Percentiles rank a stretch among this genome's conserved stretches.
Evolutionary conservation across 306 rosid genomes (phyloP).

Genomic region (Prunus padus): DNA sequence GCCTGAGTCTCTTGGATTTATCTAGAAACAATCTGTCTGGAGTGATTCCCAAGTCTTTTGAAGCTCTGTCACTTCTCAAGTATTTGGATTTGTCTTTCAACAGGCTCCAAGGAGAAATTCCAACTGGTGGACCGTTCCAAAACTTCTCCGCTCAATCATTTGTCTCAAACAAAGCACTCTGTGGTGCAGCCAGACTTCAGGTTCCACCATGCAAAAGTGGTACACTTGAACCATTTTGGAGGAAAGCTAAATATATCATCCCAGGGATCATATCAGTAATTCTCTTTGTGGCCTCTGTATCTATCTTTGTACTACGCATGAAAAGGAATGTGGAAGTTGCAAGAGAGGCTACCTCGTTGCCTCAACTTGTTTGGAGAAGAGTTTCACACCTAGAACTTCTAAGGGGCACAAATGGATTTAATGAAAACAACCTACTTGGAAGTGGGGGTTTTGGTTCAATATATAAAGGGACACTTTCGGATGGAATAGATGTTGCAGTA

Average conservation of each 20-base stretch:
- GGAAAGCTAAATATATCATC: too few species aligned
- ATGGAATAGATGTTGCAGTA: too few species aligned
- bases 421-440: slow-evolving; percentile 13
- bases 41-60: too few species aligned
- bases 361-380: slow-evolving; percentile 20
- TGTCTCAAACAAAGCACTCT: slow-evolving; percentile 17
- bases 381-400: slow-evolving; percentile 22
- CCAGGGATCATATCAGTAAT: too few species aligned
- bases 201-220: slow-evolving; percentile 12
- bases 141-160: slow-evolving; percentile 28
- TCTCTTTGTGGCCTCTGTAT: too few species aligned
- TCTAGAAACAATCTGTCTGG: too few species aligned
- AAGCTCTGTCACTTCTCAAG: background rate
- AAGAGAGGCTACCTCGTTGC: background rate
- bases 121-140: slow-evolving; percentile 12
- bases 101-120: slow-evolving; percentile 25
- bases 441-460: slow-evolving; percentile 15
- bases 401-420: slow-evolving; percentile 16
- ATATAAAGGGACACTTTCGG: too few species aligned
- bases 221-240: background rate
- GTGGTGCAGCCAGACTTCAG: slow-evolving; percentile 16
- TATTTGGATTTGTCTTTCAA: slow-evolving; percentile 13
- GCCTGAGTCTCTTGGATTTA: slow-evolving; percentile 9
- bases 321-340: too few species aligned
- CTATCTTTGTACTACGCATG: too few species aligned